Conservation (phyloP, 169 alveolate genomes). For the Eimeria falciformis region DNA sequence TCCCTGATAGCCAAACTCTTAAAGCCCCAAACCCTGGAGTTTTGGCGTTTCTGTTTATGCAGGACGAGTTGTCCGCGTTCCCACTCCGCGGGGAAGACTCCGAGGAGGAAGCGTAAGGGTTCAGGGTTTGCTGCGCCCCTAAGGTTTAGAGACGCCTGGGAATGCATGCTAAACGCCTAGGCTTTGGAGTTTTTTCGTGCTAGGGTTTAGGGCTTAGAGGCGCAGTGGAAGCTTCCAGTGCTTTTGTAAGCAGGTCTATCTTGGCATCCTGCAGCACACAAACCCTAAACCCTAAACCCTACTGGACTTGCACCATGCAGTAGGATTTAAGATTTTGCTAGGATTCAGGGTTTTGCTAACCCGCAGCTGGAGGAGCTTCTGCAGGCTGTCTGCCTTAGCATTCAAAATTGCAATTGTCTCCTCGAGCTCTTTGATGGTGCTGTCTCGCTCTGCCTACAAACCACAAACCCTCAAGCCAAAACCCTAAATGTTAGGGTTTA, state of each 20-base stretch:
- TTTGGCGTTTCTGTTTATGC: too few species aligned
- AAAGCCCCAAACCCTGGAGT: not conserved
- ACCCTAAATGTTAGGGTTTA: not conserved
- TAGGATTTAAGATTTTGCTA: not conserved
- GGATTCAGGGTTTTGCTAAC: conserved; percentile 29
- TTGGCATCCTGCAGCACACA: conserved; percentile 60
- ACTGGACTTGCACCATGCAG: not conserved
- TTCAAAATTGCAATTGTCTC: conserved; percentile 80
- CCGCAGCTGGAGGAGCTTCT: conserved; percentile 81
- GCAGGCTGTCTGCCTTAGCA: conserved; percentile 79
- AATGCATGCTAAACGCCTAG: not conserved
- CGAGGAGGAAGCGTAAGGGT: not conserved
- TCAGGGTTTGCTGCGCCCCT: conserved; percentile 26
- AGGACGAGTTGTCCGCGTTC: not conserved
- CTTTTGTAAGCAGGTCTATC: conserved; percentile 66
- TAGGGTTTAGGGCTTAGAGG: conserved; percentile 46
- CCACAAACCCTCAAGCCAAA: conserved; percentile 27
- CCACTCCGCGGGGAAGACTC: not conserved
- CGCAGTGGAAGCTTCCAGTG: conserved; percentile 24
- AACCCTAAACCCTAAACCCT: conserved; percentile 18
- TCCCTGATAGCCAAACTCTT: not conserved
- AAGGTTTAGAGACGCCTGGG: not conserved
- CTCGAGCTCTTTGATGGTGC: conserved; percentile 77
- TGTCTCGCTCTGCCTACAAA: conserved; percentile 76
- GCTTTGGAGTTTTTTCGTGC: conserved; percentile 42